A percentile compares a stretch with the other conserved stretches of the same genome.
Evolutionary conservation across 164 flowering plant species (phyloP).

Genomic region (Stephania japonica): DNA sequence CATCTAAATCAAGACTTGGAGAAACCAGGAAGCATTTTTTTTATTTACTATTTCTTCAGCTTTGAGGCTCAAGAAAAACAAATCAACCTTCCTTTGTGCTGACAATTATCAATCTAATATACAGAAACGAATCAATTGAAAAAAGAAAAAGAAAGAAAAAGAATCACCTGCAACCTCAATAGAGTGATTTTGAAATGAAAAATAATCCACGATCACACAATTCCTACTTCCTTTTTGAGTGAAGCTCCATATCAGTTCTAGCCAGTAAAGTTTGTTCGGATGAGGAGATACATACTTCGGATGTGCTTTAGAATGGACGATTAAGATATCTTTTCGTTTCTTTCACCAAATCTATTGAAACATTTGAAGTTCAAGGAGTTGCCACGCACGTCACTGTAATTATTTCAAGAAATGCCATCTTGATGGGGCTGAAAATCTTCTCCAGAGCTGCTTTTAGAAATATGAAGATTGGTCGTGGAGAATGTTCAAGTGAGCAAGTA

Average conservation of each 20-base stretch:
- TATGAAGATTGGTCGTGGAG: constrained; percentile 62
- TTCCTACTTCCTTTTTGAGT: constrained; percentile 5
- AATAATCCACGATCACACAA: not conserved
- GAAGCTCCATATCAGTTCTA: not conserved
- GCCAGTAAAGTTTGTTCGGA: not conserved
- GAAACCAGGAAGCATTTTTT: not conserved
- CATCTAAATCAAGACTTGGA: not conserved
- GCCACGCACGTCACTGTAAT: not conserved
- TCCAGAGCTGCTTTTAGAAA: constrained; percentile 25
- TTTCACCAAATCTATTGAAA: not conserved
- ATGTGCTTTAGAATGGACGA: not conserved
- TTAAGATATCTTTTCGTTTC: not conserved
- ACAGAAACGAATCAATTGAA: not conserved
- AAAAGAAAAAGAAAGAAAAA: not conserved
- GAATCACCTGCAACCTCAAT: not conserved
- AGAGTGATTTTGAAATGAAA: not conserved
- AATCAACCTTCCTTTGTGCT: not conserved
- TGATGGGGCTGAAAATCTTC: not conserved
- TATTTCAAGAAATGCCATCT: not conserved
- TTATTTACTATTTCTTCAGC: constrained; percentile 9
- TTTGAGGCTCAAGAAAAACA: not conserved
- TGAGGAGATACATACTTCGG: not conserved
- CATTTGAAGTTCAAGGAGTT: not conserved
- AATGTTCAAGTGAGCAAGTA: constrained; percentile 58
- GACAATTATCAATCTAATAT: constrained; percentile 3